Evolutionary conservation across 2,329 filamentous ascomycete species (phyloP).

Genomic region (Grosmannia serpens): DNA sequence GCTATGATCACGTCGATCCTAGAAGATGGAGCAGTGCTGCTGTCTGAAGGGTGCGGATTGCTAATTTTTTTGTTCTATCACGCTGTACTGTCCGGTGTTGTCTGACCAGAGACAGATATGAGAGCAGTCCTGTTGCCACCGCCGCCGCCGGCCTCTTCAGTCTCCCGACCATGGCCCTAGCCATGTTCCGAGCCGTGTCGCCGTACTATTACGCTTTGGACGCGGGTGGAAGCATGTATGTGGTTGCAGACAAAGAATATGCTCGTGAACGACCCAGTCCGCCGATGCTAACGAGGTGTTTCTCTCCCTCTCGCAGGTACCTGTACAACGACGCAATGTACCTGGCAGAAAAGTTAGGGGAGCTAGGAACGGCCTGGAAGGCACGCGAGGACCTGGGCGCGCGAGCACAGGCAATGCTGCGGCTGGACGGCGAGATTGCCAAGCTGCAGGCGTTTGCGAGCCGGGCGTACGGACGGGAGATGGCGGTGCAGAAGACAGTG

Average conservation of each 20-base stretch:
- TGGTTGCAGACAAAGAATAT: background rate
- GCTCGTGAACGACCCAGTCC: slow-evolving; percentile 15
- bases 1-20: slow-evolving; percentile 49
- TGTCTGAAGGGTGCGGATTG: slow-evolving; percentile 30
- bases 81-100: slow-evolving; percentile 1
- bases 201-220: slow-evolving; percentile 59
- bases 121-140: slow-evolving; percentile 48
- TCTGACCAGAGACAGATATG: slow-evolving; percentile 18
- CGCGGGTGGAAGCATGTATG: slow-evolving; percentile 50
- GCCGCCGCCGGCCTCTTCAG: slow-evolving; percentile 60
- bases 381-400: slow-evolving; percentile 37
- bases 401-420: slow-evolving; percentile 41
- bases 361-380: slow-evolving; percentile 40
- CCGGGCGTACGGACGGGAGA: slow-evolving; percentile 49
- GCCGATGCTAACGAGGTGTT: background rate
- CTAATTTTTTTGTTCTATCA: background rate
- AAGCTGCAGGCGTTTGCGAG: slow-evolving; percentile 48
- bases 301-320: slow-evolving; percentile 30
- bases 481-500: slow-evolving; percentile 48
- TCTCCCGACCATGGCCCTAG: slow-evolving; percentile 59
- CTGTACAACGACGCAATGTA: slow-evolving; percentile 58
- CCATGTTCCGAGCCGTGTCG: slow-evolving; percentile 70
- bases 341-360: slow-evolving; percentile 43
- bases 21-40: slow-evolving; percentile 51
- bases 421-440: slow-evolving; percentile 48